Evolutionary conservation across 2,329 filamentous ascomycete genomes (phyloP).

Genomic region (Neofusicoccum parvum): DNA sequence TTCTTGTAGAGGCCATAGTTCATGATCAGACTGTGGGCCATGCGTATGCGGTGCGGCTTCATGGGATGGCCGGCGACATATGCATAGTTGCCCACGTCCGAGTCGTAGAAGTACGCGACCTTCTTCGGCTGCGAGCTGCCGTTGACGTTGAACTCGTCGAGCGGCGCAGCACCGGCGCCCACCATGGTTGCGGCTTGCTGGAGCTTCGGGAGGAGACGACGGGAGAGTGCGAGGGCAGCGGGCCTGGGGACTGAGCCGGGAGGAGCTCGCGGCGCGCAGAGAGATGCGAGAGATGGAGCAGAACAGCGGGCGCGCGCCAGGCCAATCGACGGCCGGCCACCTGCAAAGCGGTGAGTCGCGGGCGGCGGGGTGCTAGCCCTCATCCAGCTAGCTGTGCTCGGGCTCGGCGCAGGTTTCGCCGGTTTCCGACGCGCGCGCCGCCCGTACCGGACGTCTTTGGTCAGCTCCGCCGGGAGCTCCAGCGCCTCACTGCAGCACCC

Average conservation of each 20-base stretch:
- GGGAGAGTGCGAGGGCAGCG: background rate
- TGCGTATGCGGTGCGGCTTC: slow-evolving; percentile 69
- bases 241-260: background rate
- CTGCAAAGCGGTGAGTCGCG: slow-evolving; percentile 3
- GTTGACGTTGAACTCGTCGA: slow-evolving; percentile 25
- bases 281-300: background rate
- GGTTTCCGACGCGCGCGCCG: slow-evolving; percentile 6
- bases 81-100: slow-evolving; percentile 96
- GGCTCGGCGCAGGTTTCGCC: slow-evolving; percentile 5
- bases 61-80: slow-evolving; percentile 77
- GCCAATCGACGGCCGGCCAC: background rate
- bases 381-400: no score
- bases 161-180: slow-evolving; percentile 20
- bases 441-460: background rate
- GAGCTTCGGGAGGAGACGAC: background rate
- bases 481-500: slow-evolving; percentile 8
- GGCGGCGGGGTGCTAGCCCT: background rate
- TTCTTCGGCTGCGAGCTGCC: slow-evolving; percentile 56
- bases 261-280: background rate
- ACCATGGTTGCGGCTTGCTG: slow-evolving; percentile 22
- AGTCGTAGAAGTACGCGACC: slow-evolving; percentile 98
- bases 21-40: slow-evolving; percentile 68
- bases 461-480: slow-evolving; percentile 16
- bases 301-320: background rate
- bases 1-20: slow-evolving; percentile 74